Evolutionary conservation across 495 filamentous ascomycete species (phyloP).

Genomic region (Talaromyces trachyspermus): DNA sequence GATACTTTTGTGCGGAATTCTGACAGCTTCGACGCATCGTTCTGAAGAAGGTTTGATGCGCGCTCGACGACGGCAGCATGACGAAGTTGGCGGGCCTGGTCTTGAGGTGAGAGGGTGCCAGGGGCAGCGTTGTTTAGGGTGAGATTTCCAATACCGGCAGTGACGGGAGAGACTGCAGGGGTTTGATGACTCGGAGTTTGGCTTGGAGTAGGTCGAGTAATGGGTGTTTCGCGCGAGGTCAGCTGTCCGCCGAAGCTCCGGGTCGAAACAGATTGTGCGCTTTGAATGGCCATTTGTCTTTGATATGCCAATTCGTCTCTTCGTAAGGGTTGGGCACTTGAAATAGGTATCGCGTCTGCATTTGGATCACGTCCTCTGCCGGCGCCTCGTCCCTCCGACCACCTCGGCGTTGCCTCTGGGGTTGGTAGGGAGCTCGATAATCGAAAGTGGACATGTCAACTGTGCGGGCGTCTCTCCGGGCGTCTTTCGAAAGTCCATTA

Average conservation of each 20-base stretch:
- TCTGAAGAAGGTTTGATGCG: conserved; percentile 68
- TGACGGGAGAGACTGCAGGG: conserved; percentile 25
- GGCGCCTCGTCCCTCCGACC: conserved; percentile 36
- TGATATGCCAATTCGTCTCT: conserved; percentile 90
- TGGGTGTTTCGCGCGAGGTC: conserved; percentile 42
- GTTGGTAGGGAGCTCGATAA: conserved; percentile 64
- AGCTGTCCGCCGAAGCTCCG: conserved; percentile 80
- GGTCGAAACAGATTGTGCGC: conserved; percentile 66
- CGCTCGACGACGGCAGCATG: conserved; percentile 74
- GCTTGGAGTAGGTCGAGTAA: conserved; percentile 29
- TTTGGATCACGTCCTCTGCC: conserved; percentile 70
- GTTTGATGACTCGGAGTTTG: not conserved
- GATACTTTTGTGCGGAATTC: conserved; percentile 75
- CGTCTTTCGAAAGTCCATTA: conserved; percentile 72
- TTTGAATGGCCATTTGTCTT: conserved; percentile 85
- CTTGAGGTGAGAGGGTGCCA: conserved; percentile 51
- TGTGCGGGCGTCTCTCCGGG: conserved; percentile 70
- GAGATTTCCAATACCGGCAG: conserved; percentile 35
- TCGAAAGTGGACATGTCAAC: conserved; percentile 87
- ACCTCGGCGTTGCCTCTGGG: conserved; percentile 51
- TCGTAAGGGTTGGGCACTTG: conserved; percentile 73
- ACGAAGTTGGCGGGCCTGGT: conserved; percentile 70
- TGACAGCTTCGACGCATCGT: conserved; percentile 61
- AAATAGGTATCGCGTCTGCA: conserved; percentile 66
- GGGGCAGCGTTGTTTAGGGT: conserved; percentile 21